phyloP scores from a whole-genome alignment of 345 rosid genomes.

The Gossypium australe region DNA sequence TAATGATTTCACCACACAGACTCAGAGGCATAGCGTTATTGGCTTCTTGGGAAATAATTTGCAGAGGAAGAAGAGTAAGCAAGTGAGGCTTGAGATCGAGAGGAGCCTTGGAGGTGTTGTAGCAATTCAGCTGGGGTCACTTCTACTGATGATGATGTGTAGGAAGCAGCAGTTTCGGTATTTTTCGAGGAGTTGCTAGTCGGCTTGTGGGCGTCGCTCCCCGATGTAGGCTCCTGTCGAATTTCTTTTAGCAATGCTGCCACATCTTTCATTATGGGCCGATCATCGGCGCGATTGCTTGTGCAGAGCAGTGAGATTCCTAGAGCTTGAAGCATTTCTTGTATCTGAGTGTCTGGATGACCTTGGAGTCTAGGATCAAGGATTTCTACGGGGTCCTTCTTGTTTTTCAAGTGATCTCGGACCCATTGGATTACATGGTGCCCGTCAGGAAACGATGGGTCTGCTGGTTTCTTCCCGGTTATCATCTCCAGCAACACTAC shows the following conservation, averaged over 20 bases:
- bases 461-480: constrained; percentile 75
- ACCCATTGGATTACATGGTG: constrained; percentile 82
- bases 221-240: constrained; percentile 34
- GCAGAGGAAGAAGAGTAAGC: constrained; percentile 45
- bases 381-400: constrained; percentile 61
- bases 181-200: constrained; percentile 18
- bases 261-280: constrained; percentile 92
- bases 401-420: constrained; percentile 58
- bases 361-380: constrained; percentile 65
- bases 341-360: constrained; percentile 56
- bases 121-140: constrained; percentile 45
- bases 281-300: constrained; percentile 62
- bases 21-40: constrained; percentile 2
- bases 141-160: constrained; percentile 27
- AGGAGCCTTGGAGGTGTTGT: constrained; percentile 34
- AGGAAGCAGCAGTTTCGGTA: constrained; percentile 10
- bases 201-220: constrained; percentile 38
- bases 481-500: constrained; percentile 73
- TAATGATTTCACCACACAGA: background rate
- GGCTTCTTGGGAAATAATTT: constrained; percentile 16
- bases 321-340: constrained; percentile 82
- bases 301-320: constrained; percentile 81
- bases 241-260: constrained; percentile 68
- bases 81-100: constrained; percentile 26
- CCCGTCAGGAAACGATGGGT: constrained; percentile 60